Conservation (phyloP, 495 filamentous ascomycete species). For the Filosporella fistucella region DNA sequence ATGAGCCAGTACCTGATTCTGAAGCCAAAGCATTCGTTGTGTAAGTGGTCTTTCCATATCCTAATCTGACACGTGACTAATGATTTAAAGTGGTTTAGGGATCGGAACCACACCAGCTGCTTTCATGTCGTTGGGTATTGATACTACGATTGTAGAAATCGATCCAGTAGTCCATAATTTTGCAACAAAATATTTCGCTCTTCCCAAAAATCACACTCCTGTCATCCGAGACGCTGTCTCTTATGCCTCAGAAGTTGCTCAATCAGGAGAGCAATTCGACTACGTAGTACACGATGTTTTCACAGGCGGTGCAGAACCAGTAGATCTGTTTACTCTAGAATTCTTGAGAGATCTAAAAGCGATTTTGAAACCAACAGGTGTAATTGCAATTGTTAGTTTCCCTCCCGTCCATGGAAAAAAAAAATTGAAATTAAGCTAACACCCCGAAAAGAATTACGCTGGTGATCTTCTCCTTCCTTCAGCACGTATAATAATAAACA, state of each 20-base stretch:
- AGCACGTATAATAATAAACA: slow-evolving; percentile 65
- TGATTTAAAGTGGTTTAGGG: slow-evolving; percentile 68
- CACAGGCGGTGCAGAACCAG: slow-evolving; percentile 90
- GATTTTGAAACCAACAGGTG: slow-evolving; percentile 72
- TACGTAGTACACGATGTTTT: slow-evolving; percentile 99
- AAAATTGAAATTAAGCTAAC: too few species aligned
- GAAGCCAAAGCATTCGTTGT: slow-evolving; percentile 80
- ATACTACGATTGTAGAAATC: slow-evolving; percentile 90
- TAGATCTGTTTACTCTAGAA: slow-evolving; percentile 79
- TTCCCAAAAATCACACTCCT: slow-evolving; percentile 72
- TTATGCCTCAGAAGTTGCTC: slow-evolving; percentile 57
- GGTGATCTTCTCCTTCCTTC: slow-evolving; percentile 76
- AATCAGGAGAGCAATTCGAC: slow-evolving; percentile 55
- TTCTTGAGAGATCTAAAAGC: slow-evolving; percentile 65
- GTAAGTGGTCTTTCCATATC: slow-evolving; percentile 38
- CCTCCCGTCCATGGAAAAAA: background rate
- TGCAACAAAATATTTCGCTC: slow-evolving; percentile 75
- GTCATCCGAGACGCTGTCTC: slow-evolving; percentile 76
- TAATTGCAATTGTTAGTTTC: slow-evolving; percentile 78
- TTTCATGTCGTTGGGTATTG: slow-evolving; percentile 79
- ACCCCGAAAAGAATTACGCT: slow-evolving; percentile 99
- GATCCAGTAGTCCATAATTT: slow-evolving; percentile 85
- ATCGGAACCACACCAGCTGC: slow-evolving; percentile 88
- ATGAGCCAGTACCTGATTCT: slow-evolving; percentile 48
- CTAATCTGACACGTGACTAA: slow-evolving; percentile 17